Percentiles rank a stretch among this genome's conserved stretches.
phyloP scores from a whole-genome alignment of 495 filamentous ascomycete species.

The Poronia punctata region DNA sequence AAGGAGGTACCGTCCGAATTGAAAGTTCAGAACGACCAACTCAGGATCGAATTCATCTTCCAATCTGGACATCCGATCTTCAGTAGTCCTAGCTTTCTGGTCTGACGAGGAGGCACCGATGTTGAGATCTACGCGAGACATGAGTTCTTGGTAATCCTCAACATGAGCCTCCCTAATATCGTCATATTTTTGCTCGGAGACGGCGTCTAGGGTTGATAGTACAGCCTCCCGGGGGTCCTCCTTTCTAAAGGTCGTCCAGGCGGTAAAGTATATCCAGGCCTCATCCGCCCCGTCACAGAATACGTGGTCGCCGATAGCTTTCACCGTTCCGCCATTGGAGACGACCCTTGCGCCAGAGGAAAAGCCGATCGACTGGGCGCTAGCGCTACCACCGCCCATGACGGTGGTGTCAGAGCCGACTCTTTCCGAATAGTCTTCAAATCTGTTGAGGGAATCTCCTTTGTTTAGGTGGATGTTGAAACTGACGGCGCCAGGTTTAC shows the following conservation, averaged over 20 bases:
- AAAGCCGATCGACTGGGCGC: background rate
- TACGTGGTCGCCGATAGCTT: background rate
- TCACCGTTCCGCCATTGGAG: background rate
- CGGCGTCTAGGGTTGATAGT: slow-evolving; percentile 19
- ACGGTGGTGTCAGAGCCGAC: background rate
- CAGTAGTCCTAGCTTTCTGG: slow-evolving; percentile 11
- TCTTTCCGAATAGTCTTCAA: background rate
- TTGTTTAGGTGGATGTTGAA: slow-evolving; percentile 4
- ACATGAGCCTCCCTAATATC: slow-evolving; percentile 25
- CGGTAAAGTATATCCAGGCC: slow-evolving; percentile 31
- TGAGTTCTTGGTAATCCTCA: slow-evolving; percentile 28
- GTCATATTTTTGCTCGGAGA: slow-evolving; percentile 12
- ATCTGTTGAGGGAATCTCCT: background rate
- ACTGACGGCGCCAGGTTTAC: slow-evolving; percentile 1
- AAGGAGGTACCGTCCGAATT: slow-evolving; percentile 41
- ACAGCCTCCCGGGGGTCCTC: slow-evolving; percentile 20
- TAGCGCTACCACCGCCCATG: slow-evolving; percentile 4
- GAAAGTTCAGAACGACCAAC: slow-evolving; percentile 36
- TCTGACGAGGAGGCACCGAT: slow-evolving; percentile 15
- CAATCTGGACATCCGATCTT: slow-evolving; percentile 26
- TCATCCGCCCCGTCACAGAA: slow-evolving; percentile 12
- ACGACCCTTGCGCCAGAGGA: slow-evolving; percentile 1
- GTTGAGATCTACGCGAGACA: slow-evolving; percentile 26
- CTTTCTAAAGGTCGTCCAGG: slow-evolving; percentile 35
- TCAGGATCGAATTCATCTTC: slow-evolving; percentile 24